Evolutionary conservation across 305 asterid genomes (phyloP).

Genomic region (Rubia occidens): DNA sequence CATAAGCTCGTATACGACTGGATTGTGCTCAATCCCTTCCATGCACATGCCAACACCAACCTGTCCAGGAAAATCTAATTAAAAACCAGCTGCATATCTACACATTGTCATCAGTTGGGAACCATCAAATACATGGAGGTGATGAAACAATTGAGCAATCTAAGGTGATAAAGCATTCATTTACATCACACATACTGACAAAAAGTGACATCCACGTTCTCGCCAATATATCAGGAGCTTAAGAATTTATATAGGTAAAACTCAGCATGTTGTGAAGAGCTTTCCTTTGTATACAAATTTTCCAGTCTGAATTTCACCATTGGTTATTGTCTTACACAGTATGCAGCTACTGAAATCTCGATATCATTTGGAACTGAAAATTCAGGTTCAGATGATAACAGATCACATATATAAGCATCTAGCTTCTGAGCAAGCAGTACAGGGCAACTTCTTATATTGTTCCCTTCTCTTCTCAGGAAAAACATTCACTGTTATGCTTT

Average conservation of each 20-base stretch:
- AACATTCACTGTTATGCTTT: neutral
- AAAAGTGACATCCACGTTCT: neutral
- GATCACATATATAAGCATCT: neutral
- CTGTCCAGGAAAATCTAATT: slow-evolving; percentile 38
- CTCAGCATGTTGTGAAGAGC: neutral
- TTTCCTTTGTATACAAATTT: neutral
- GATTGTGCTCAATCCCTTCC: slow-evolving; percentile 99
- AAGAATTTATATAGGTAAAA: neutral
- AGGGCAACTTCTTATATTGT: neutral
- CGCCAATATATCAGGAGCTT: neutral
- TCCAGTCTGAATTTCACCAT: neutral
- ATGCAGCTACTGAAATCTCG: neutral
- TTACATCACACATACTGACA: neutral
- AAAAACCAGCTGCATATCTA: neutral
- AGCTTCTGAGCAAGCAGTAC: neutral
- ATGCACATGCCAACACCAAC: slow-evolving; percentile 98
- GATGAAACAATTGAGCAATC: neutral
- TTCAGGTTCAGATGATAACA: neutral
- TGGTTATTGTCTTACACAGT: neutral
- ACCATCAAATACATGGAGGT: neutral
- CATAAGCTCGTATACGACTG: slow-evolving; percentile 92
- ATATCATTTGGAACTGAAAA: neutral
- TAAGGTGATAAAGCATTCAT: neutral
- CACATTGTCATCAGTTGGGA: neutral
- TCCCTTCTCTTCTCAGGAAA: neutral